Evolutionary conservation across 2,329 filamentous ascomycete species (phyloP), one percentile per base, ranked within the genome.

Genomic region (Beauveria bassiana): DNA sequence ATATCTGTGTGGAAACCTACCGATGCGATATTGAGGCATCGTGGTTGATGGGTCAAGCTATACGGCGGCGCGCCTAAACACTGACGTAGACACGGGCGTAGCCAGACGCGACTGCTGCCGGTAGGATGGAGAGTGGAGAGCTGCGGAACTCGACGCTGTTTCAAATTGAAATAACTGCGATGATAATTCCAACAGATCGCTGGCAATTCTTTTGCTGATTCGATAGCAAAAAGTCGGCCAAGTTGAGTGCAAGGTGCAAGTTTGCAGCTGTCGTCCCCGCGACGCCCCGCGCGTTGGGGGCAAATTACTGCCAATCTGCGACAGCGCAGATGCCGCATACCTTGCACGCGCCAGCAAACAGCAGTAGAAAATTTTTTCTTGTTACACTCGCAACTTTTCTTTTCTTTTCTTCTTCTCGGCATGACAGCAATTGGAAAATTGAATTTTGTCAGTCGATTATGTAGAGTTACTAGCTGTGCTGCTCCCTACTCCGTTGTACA

Each of bases 21-120:
- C 78, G 63, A 81, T 71, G 62, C 79, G 76, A 66, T 80, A 81
- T 61, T 75, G 69, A 64, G 75, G 72, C 79, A 81, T 81, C 14
- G 68, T 72, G 65, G 61, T 18, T 54, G 57, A 28, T 52, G 47
- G 34, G 47, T 26, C 7, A 5, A 52, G 20, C 28, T 20, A 26
- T 26, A 20, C 14, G 14, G 16, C 20, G 20, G 49, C 22, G 20
- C 24, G 9, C 28, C 26, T 28, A 52, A 40, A 47, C 12, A 38
- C n/a, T 40, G 57, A 38, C 52, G 50, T 58, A 20, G 45, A 42
- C 26, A 42, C 38, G 49, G 34, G 58, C 40, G 18, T 18, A 46
- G 49, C 10, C 20, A 10, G 58, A 47, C 58, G 50, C 49, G 49
- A 46, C 49, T 46, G 38, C 10, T 40, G n/a, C n/a, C n/a, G 16